A percentile compares a stretch with the other conserved stretches of the same genome.
These are phyloP conservation scores for Phytophthora tentaculata DNA, from an alignment of 352 stramenopile genomes.

Conservation along the genomic window DNA sequence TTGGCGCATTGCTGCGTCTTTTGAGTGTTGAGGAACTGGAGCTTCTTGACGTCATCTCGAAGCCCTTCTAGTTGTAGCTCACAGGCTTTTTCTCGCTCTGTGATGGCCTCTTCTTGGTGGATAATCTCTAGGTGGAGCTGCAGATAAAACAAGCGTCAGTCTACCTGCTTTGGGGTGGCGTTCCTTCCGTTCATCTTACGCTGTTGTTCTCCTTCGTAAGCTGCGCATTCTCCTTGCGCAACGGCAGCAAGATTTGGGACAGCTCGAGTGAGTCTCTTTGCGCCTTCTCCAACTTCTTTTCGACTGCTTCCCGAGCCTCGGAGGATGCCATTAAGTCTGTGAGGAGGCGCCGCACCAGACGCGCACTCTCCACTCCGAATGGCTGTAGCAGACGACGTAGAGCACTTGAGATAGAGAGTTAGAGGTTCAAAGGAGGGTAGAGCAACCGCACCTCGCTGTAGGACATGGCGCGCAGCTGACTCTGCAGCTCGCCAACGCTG, in stretches of 20 bases:
- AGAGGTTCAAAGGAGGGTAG: background rate
- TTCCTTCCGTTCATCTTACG: conserved; percentile 31
- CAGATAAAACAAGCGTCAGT: background rate
- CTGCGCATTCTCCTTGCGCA: conserved; percentile 80
- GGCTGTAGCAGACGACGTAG: conserved; percentile 32
- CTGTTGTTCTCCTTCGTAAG: conserved; percentile 82
- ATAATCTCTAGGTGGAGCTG: conserved; percentile 84
- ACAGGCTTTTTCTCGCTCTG: conserved; percentile 66
- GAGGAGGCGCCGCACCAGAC: conserved; percentile 66
- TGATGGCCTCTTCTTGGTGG: conserved; percentile 79
- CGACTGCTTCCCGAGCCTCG: conserved; percentile 39
- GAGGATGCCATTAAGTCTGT: conserved; percentile 48
- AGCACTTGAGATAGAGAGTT: too few species aligned
- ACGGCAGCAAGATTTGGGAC: conserved; percentile 70
- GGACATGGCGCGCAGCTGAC: conserved; percentile 57
- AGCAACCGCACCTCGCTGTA: conserved; percentile 52
- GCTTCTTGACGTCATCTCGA: conserved; percentile 71
- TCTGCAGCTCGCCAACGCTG: conserved; percentile 63
- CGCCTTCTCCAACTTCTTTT: conserved; percentile 54
- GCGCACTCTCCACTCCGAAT: conserved; percentile 63
- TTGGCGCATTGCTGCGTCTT: conserved; percentile 55
- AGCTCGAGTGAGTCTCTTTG: conserved; percentile 69
- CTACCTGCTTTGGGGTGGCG: background rate
- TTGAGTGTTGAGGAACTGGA: conserved; percentile 74
- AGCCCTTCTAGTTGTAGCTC: conserved; percentile 72